Evolutionary conservation across 805 yeast species (phyloP).

Genomic region (Metschnikowia picachoensis): DNA sequence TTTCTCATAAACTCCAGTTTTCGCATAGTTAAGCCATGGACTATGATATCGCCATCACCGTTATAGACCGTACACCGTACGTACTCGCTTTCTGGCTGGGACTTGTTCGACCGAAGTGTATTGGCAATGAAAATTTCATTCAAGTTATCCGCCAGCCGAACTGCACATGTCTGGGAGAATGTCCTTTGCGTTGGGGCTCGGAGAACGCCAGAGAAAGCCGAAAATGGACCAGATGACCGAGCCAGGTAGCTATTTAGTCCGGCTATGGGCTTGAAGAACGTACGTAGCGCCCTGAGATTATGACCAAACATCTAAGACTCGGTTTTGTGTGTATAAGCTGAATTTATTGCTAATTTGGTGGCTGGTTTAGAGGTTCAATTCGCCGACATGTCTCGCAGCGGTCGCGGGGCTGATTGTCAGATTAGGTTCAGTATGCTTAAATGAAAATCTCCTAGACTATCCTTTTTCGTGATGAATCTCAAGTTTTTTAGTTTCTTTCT

Average conservation of each 20-base stretch:
- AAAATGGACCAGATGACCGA: no score
- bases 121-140: constrained; percentile 18
- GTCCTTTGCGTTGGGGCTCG: neutral
- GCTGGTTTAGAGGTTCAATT: no score
- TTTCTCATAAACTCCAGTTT: constrained; percentile 41
- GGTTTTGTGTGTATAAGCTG: no score
- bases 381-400: no score
- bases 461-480: no score
- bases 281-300: neutral
- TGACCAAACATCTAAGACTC: neutral
- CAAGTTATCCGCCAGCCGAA: constrained; percentile 1
- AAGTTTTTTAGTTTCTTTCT: no score
- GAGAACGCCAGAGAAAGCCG: neutral
- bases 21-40: constrained; percentile 43
- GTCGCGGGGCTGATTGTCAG: no score
- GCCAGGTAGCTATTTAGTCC: no score
- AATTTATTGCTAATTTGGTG: no score
- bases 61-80: constrained; percentile 51
- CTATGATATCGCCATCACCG: constrained; percentile 38
- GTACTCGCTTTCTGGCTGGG: constrained; percentile 29
- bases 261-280: no score
- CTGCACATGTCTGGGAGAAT: neutral
- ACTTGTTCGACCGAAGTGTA: constrained; percentile 15
- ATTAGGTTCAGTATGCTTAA: no score
- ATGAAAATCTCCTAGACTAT: no score